Conservation (phyloP, 352 stramenopile species). For the Globisporangium okanoganense region DNA sequence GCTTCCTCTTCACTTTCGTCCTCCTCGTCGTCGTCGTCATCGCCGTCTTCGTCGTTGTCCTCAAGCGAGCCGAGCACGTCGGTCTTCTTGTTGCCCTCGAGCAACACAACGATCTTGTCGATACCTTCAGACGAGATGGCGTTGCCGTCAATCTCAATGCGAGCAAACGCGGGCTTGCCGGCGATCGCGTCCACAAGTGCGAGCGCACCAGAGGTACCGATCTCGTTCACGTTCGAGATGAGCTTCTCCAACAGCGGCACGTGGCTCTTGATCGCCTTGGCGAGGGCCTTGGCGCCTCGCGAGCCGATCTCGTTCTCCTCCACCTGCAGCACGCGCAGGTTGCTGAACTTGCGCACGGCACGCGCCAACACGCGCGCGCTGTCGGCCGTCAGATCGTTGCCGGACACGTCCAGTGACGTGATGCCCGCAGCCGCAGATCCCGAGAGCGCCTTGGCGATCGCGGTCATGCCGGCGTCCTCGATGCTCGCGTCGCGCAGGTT, state of each 20-base stretch:
- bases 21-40: constrained; percentile 55
- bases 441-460: constrained; percentile 78
- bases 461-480: constrained; percentile 86
- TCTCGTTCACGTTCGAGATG: constrained; percentile 86
- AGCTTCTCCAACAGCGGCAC: constrained; percentile 67
- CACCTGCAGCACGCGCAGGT: constrained; percentile 81
- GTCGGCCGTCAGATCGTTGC: constrained; percentile 85
- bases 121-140: constrained; percentile 71
- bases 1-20: constrained; percentile 40
- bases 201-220: constrained; percentile 82
- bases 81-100: constrained; percentile 51
- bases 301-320: constrained; percentile 94
- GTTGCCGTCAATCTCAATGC: constrained; percentile 80
- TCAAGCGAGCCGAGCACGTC: constrained; percentile 66
- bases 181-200: constrained; percentile 67
- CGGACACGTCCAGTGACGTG: constrained; percentile 89
- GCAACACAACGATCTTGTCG: constrained; percentile 39
- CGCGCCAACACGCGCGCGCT: constrained; percentile 50
- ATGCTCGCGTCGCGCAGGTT: constrained; percentile 91
- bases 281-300: constrained; percentile 73
- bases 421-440: constrained; percentile 32
- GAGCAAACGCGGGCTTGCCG: constrained; percentile 45
- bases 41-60: constrained; percentile 82
- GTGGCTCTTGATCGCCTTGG: constrained; percentile 54
- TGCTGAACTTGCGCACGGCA: constrained; percentile 35